Evolutionary conservation across 495 filamentous ascomycete species (phyloP), one percentile per base, ranked within the genome.

Genomic region (Podospora pseudopauciseta): DNA sequence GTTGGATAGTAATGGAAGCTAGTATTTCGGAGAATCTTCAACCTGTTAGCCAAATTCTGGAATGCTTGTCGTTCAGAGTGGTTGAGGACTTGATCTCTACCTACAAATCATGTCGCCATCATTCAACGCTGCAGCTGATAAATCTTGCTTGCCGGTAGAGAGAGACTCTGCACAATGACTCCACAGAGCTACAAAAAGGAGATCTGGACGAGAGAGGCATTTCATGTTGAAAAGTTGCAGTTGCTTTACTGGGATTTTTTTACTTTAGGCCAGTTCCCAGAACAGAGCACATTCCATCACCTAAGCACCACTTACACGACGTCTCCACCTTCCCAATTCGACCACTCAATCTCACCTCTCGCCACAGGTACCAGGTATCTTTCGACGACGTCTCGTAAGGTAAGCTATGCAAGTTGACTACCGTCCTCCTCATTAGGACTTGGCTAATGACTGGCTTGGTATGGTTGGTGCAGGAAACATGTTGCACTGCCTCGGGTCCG

Each of bases 381-480:
- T 23, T 23, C 23, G 23, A 23, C 23, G 2, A 1, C 23, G 23
- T 23, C 23, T 23, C 23, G 23, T 23, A 23, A 23, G 23, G 23
- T 23, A 23, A 23, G 30, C 11, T 72, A 76, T 20, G 73, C 70
- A 73, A 39, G 74, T 53, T 61, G 19, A 4, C 20, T 13, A 27
- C 16, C n/a, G 15, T 2, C 5, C 4, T 16, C 26, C 49, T n/a
- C 20, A n/a, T 6, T 4, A 7, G 16, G 6, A 3, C 55, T 20
- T 23, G 9, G 23, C 6, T 20, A 55, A 15, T 15, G 5, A 44
- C 59, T 39, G n/a, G 65, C 28, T 2, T 26, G 23, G 23, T 23
- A 23, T 23, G 89, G 78, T 91, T 70, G 81, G 90, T 68, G 86
- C 89, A 0, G 88, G 90, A 64, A 82, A 88, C 67, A 81, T 91